These are phyloP conservation scores for Nitzschia sp. DNA, from an alignment of 108 stramenopile genomes.

Conservation along the genomic window DNA sequence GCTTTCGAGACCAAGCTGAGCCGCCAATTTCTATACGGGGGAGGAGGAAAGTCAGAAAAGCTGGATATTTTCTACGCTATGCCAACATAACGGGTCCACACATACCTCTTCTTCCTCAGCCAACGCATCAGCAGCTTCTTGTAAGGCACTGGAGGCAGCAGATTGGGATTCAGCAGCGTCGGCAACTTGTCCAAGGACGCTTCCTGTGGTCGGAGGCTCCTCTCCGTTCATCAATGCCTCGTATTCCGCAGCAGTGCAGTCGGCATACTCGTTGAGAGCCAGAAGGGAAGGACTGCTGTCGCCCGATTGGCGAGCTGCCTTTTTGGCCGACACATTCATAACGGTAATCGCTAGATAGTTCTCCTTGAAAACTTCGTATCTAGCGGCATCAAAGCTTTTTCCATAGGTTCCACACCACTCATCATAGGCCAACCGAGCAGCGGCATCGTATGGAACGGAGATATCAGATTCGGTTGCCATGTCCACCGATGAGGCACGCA, in stretches of 20 bases:
- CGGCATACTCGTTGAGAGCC: constrained; percentile 79
- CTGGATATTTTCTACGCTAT: too few relatives aligned
- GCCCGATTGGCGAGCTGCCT: constrained; percentile 64
- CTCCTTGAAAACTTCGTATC: constrained; percentile 63
- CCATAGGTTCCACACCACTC: constrained; percentile 68
- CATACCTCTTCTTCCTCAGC: constrained; percentile 85
- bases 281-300: constrained; percentile 47
- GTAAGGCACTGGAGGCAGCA: constrained; percentile 69
- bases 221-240: constrained; percentile 41
- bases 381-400: constrained; percentile 51
- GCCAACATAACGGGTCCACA: too few relatives aligned
- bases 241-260: constrained; percentile 81
- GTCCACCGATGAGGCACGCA: constrained; percentile 8
- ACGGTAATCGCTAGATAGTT: constrained; percentile 83
- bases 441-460: constrained; percentile 76
- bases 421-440: constrained; percentile 81
- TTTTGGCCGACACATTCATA: constrained; percentile 81
- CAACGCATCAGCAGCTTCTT: constrained; percentile 82
- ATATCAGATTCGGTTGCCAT: constrained; percentile 53
- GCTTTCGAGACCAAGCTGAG: constrained; percentile 70
- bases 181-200: constrained; percentile 64
- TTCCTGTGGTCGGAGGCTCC: constrained; percentile 34
- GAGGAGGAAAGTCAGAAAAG: background rate
- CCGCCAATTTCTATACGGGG: constrained; percentile 62
- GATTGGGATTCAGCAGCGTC: constrained; percentile 73